Evolutionary conservation across 1,139 yeast genomes (phyloP).

Genomic region (Geotrichum carabidarum): DNA sequence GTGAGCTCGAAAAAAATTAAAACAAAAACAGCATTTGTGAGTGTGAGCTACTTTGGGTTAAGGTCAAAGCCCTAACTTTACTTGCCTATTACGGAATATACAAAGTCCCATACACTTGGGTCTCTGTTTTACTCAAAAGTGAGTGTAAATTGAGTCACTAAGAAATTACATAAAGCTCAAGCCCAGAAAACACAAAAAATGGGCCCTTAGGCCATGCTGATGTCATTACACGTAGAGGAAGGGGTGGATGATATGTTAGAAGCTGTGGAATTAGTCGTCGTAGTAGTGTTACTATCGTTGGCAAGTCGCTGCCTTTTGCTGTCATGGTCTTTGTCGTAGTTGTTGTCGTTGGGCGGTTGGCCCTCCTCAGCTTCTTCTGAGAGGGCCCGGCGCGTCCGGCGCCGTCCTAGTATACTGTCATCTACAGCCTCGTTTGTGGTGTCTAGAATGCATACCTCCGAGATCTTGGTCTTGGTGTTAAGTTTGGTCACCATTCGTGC

Average conservation of each 20-base stretch:
- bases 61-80: background rate
- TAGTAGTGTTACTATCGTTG: too few species aligned
- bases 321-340: background rate
- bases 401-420: background rate
- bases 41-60: background rate
- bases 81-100: background rate
- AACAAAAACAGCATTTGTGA: background rate
- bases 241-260: background rate
- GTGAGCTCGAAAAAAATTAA: background rate
- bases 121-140: background rate
- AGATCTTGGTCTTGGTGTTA: constrained; percentile 60
- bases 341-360: background rate
- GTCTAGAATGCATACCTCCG: constrained; percentile 46
- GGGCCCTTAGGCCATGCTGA: background rate
- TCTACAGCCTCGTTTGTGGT: constrained; percentile 8
- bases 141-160: constrained; percentile 5
- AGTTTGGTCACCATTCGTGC: constrained; percentile 60
- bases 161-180: background rate
- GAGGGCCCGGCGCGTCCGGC: background rate
- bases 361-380: background rate
- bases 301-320: background rate
- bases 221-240: background rate
- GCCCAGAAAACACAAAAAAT: background rate
- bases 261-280: too few species aligned
- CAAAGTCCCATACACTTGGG: background rate